Base-by-base conservation (phyloP, 805 yeast genomes). In the Ogataea methanolica region DNA sequence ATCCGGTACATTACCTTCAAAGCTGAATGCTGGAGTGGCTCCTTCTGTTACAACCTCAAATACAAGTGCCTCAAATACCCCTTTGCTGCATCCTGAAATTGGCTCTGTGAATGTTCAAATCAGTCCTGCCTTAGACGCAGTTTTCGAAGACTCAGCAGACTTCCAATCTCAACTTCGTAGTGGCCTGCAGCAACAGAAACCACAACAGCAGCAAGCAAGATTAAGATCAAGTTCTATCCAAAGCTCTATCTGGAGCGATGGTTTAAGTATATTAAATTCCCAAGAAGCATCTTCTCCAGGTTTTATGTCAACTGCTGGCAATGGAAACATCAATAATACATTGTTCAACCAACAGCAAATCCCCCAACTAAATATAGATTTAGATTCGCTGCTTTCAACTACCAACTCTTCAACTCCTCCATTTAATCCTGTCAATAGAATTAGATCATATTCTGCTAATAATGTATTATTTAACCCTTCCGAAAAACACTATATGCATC, bases 1-100 rank as follows among this genome's bases (percentile, higher is more conserved):
- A 53, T 86, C 94, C 2, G 94, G 94, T 2, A 87, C 95, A 14
- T 68, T 87, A 42, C 92, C 94, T 8, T 81, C 90, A 19, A 68
- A 83, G 42, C 73, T 82, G 46, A 59, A 67, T 39, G 44, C 54
- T 15, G 54, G 67, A 39, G 44, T 55, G 9, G 52, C 54, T 29
- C 36, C 54, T 42, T 50, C 63, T 2, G 47, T 48, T 41, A 55
- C 50, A 2, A 22, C 43, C 40, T 50, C 55, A 33, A 48, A 55
- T 33, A 41, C 51, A 36, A 53, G 54, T 46, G 39, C 52, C 22
- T 36, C 53, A 4, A 52, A 53, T 40, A 55, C 59, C 14, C 59
- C 57, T 14, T 47, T 55, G 41, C 41, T 54, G 19, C 55, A 51
- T 16, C 57, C 53, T 4, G 54, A 52, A 19, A 37, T 44, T 15